phyloP scores from a whole-genome alignment of 2,329 filamentous ascomycete species.

The Nothomitra cinnamomea region DNA sequence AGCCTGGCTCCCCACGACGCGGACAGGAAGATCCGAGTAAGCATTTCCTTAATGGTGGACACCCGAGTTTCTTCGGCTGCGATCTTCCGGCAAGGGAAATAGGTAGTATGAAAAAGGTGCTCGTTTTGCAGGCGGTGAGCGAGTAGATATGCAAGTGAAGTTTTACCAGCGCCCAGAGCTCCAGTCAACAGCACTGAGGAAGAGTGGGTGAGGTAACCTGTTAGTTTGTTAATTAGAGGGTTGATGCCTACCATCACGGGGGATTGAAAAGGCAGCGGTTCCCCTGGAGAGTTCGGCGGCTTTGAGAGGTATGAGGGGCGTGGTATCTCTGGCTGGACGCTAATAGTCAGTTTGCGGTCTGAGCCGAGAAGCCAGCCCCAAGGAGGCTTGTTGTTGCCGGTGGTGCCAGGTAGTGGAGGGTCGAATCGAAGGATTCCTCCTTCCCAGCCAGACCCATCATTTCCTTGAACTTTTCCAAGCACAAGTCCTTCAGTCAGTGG shows the following conservation, averaged over 20 bases:
- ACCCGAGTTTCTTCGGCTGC: conserved; percentile 84
- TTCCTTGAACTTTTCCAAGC: conserved; percentile 36
- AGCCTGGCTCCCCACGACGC: conserved; percentile 83
- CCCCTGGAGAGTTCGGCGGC: conserved; percentile 27
- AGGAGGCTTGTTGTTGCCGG: conserved; percentile 30
- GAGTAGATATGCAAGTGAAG: conserved; percentile 58
- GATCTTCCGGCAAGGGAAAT: conserved; percentile 72
- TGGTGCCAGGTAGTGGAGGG: conserved; percentile 26
- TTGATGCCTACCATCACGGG: conserved; percentile 74
- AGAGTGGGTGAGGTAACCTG: conserved; percentile 61
- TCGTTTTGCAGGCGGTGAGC: conserved; percentile 56
- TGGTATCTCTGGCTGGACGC: conserved; percentile 59
- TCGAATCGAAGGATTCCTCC: conserved; percentile 75
- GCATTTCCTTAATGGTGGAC: conserved; percentile 75
- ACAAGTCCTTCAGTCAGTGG: conserved; percentile 82
- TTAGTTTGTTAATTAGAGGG: conserved; percentile 50
- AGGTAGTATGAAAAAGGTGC: conserved; percentile 63
- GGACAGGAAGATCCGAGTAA: conserved; percentile 69
- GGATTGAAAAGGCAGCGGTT: conserved; percentile 34
- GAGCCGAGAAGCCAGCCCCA: conserved; percentile 60
- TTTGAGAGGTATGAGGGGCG: conserved; percentile 35
- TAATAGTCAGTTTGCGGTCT: conserved; percentile 54
- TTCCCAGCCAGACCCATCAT: conserved; percentile 47
- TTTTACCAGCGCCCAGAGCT: conserved; percentile 80
- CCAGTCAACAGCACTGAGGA: conserved; percentile 85